A percentile compares a stretch with the other conserved stretches of the same genome.
Evolutionary conservation across 768 basidiomycete species (phyloP).

Genomic region (Xerocomellus chrysenteron): DNA sequence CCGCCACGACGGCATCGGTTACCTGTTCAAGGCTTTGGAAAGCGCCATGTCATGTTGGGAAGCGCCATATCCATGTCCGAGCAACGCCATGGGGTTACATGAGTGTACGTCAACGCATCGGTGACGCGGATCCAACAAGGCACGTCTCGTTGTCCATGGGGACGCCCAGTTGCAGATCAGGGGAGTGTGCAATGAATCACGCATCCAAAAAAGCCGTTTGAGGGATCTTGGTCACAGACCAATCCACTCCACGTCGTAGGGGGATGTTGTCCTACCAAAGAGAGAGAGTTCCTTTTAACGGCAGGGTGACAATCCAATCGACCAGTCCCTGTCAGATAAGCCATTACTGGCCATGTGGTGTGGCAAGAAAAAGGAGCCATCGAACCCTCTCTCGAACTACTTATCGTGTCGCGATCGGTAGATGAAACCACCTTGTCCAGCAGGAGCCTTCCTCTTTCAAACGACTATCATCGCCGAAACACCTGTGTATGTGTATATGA

Average conservation of each 20-base stretch:
- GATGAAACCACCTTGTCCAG: not conserved
- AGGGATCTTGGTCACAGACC: not conserved
- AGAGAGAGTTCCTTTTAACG: not conserved
- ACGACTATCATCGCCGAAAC: not conserved
- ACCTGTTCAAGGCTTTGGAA: not conserved
- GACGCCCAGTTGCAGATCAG: constrained; percentile 2
- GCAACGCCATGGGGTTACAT: not conserved
- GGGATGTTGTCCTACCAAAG: not conserved
- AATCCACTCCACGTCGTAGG: no score
- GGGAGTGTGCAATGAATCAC: not conserved
- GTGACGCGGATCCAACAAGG: not conserved
- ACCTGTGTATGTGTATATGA: not conserved
- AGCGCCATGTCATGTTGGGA: not conserved
- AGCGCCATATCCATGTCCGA: not conserved
- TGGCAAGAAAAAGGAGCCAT: not conserved
- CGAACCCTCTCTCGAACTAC: not conserved
- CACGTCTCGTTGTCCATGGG: not conserved
- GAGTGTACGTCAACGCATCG: not conserved
- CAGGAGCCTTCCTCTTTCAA: not conserved
- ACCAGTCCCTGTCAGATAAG: not conserved
- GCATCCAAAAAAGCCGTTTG: not conserved
- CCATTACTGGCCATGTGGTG: not conserved
- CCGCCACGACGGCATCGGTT: not conserved
- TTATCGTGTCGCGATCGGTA: not conserved
- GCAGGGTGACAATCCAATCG: not conserved